Evolutionary conservation across 1,284 basidiomycete genomes (phyloP).

Genomic region (Ceratorhiza oryzae-sativae): DNA sequence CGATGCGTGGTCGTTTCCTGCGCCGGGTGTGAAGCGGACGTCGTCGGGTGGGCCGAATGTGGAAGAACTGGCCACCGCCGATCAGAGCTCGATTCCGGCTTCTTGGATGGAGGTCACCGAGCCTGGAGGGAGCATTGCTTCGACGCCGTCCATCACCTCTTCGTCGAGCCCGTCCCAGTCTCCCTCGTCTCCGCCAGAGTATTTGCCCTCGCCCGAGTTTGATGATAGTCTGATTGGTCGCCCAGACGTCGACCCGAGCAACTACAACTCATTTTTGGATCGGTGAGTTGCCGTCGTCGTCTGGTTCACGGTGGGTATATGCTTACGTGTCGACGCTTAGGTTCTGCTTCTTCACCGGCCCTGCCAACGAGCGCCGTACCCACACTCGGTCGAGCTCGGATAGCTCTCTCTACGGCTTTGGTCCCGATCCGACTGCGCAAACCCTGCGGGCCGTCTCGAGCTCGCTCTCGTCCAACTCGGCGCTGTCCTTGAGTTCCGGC

Average conservation of each 20-base stretch:
- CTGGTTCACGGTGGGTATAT: conserved; percentile 17
- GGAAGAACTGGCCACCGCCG: conserved; percentile 8
- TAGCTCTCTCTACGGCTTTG: background rate
- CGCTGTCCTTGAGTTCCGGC: background rate
- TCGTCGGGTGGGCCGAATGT: conserved; percentile 12
- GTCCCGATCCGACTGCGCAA: conserved; percentile 18
- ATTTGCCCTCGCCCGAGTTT: conserved; percentile 49
- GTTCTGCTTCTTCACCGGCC: conserved; percentile 79
- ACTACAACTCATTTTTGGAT: conserved; percentile 68
- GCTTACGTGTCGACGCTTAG: conserved; percentile 52
- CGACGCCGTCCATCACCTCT: conserved; percentile 61
- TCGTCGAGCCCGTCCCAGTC: conserved; percentile 46
- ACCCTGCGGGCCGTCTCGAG: conserved; percentile 33
- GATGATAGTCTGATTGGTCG: conserved; percentile 42
- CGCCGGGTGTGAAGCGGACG: conserved; percentile 21
- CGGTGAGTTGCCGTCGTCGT: conserved; percentile 56
- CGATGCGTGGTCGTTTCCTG: conserved; percentile 37
- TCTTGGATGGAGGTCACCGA: conserved; percentile 44
- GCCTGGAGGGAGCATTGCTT: conserved; percentile 58
- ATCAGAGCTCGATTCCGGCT: conserved; percentile 42
- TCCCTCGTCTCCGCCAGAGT: conserved; percentile 53
- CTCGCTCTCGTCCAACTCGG: conserved; percentile 8
- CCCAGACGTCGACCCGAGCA: conserved; percentile 46
- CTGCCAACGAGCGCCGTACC: conserved; percentile 47
- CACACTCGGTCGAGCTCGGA: conserved; percentile 12